Evolutionary conservation across 1,284 basidiomycete species (phyloP), one percentile per base, ranked within the genome.

Genomic region (Papiliotrema nemorosa): DNA sequence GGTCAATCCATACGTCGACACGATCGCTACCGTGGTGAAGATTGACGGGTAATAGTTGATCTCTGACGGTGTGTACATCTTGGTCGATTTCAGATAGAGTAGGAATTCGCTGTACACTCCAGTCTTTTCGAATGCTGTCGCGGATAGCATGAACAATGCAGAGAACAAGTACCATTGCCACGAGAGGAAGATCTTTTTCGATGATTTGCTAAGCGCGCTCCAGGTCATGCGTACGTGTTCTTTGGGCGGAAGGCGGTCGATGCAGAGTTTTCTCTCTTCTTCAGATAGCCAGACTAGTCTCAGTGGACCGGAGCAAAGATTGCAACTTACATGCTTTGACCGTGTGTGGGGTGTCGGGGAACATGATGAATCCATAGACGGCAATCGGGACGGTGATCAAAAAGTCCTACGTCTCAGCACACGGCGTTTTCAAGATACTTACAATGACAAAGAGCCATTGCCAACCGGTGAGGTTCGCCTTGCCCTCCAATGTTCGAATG

Each of bases 401-500:
- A 26, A 64, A 67, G 52, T 69, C 66, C n/a, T n/a, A n/a, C n/a
- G n/a, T n/a, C n/a, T n/a, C n/a, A n/a, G n/a, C n/a, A n/a, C n/a
- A n/a, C n/a, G n/a, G n/a, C n/a, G n/a, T n/a, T n/a, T n/a, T n/a
- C n/a, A n/a, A n/a, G n/a, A n/a, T n/a, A n/a, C n/a, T n/a, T n/a
- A n/a, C n/a, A 45, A 69, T 68, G 42, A 69, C 55, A 46, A 68
- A 70, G 2, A 70, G 55, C 59, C 62, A 69, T 52, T 71, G 56
- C 67, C 64, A 70, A 12, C 70, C 69, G 0, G 33, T 38, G 7
- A 58, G 38, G 37, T 65, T 64, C 35, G 40, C 36, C 20, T 50
- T 53, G 12, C 66, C 67, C 2, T 69, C 53, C 20, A 73, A 51
- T 4, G 63, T 62, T 12, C 46, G 33, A 20, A 62, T 51, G 46